These are phyloP conservation scores for Cutaneotrichosporon cutaneum DNA, from an alignment of 1,284 basidiomycete genomes.

Conservation along the genomic window DNA sequence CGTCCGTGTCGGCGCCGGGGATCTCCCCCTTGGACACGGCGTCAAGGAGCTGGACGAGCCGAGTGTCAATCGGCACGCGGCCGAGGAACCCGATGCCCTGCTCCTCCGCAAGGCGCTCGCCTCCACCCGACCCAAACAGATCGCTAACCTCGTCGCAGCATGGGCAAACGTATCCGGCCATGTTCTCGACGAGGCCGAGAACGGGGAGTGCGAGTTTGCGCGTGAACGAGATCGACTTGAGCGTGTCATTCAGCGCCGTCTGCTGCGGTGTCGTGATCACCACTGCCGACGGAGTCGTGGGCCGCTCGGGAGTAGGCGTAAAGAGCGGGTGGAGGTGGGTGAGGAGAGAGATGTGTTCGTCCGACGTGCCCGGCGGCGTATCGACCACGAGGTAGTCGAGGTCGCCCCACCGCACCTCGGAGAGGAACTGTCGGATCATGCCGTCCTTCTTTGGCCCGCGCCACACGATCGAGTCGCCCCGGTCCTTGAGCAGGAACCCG, in stretches of 20 bases:
- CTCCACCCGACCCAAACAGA: constrained; percentile 92
- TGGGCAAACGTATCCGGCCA: constrained; percentile 98
- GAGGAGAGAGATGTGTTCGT: constrained; percentile 93
- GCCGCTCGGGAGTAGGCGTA: constrained; percentile 55
- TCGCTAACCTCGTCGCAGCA: constrained; percentile 92
- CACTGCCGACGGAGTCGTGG: constrained; percentile 65
- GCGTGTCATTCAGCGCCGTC: constrained; percentile 88
- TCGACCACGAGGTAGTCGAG: constrained; percentile 96
- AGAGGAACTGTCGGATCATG: constrained; percentile 97
- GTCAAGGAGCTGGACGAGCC: constrained; percentile 83
- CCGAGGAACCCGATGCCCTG: constrained; percentile 80
- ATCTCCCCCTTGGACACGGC: constrained; percentile 58
- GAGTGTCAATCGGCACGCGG: constrained; percentile 88
- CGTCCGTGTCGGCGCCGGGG: constrained; percentile 29
- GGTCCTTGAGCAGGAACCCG: constrained; percentile 86
- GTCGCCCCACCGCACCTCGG: constrained; percentile 94
- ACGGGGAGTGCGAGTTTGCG: constrained; percentile 80
- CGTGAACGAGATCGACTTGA: constrained; percentile 95
- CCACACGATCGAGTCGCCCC: constrained; percentile 94
- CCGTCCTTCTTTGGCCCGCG: constrained; percentile 99
- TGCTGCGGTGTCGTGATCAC: constrained; percentile 98
- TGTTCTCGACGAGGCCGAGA: constrained; percentile 95
- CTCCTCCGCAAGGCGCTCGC: constrained; percentile 75
- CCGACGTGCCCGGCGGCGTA: constrained; percentile 96
- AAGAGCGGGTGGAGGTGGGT: constrained; percentile 89